phyloP scores from a whole-genome alignment of 805 yeast species.

The Kazachstania taianensis region DNA sequence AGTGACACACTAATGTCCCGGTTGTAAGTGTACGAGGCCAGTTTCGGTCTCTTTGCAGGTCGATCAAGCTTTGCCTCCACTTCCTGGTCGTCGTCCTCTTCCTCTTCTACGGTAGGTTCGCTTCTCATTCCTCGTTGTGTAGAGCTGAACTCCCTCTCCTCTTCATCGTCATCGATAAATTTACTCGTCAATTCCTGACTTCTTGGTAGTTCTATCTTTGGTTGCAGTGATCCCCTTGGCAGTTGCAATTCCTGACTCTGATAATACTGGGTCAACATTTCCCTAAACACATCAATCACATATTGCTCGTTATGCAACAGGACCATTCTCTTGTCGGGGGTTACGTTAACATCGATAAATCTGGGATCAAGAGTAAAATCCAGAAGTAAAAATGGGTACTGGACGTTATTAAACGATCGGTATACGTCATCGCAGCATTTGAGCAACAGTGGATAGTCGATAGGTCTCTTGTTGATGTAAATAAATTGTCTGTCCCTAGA shows the following conservation, averaged over 20 bases:
- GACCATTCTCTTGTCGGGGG: slow-evolving; percentile 81
- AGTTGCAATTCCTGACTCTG: slow-evolving; percentile 29
- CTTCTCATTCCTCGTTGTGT: no score
- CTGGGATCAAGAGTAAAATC: slow-evolving; percentile 45
- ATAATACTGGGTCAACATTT: slow-evolving; percentile 40
- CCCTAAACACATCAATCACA: slow-evolving; percentile 47
- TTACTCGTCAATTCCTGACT: slow-evolving; percentile 7
- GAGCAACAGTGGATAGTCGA: slow-evolving; percentile 41
- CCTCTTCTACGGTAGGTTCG: no score
- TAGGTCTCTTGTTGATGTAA: slow-evolving; percentile 71
- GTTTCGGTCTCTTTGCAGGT: no score
- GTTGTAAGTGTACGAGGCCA: no score
- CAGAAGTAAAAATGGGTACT: slow-evolving; percentile 59
- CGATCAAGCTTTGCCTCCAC: no score
- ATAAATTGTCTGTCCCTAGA: slow-evolving; percentile 66
- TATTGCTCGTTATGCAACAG: slow-evolving; percentile 54
- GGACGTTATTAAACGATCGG: slow-evolving; percentile 58
- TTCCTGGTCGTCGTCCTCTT: background rate
- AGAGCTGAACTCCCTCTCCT: no score
- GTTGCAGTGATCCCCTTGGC: slow-evolving; percentile 15
- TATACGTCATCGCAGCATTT: slow-evolving; percentile 66
- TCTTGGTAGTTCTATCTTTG: background rate
- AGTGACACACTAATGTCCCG: no score
- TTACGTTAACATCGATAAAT: slow-evolving; percentile 71
- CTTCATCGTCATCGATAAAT: background rate